Percentiles rank a stretch among this genome's conserved stretches.
Conservation (phyloP, 208 protist species). For the Trypanosoma melophagium region DNA sequence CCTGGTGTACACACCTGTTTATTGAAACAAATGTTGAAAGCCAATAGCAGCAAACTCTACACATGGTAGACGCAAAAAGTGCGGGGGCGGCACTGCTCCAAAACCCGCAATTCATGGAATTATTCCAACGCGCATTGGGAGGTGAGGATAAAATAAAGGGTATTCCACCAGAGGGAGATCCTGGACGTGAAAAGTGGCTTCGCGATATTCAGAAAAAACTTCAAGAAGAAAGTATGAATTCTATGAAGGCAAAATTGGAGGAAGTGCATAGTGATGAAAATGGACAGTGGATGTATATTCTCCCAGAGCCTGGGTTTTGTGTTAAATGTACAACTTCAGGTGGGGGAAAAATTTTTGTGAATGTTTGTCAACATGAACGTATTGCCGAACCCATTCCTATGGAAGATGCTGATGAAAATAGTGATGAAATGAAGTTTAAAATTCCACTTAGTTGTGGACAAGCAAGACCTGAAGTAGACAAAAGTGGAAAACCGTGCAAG, state of each 20-base stretch:
- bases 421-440: slow-evolving; percentile 74
- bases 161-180: slow-evolving; percentile 79
- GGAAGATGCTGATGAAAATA: slow-evolving; percentile 23
- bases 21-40: background rate
- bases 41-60: no score
- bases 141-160: slow-evolving; percentile 43
- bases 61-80: slow-evolving; percentile 25
- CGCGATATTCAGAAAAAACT: slow-evolving; percentile 67
- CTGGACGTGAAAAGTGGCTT: slow-evolving; percentile 71
- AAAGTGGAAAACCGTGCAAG: slow-evolving; percentile 80
- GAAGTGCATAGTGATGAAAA: slow-evolving; percentile 85
- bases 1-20: background rate
- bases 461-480: slow-evolving; percentile 79
- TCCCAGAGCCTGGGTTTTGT: slow-evolving; percentile 82
- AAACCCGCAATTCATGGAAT: slow-evolving; percentile 78
- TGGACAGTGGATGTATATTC: slow-evolving; percentile 87
- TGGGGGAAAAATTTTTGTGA: slow-evolving; percentile 87
- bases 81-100: slow-evolving; percentile 63
- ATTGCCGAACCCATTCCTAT: slow-evolving; percentile 89
- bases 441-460: slow-evolving; percentile 89
- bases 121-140: slow-evolving; percentile 70
- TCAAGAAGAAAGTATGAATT: slow-evolving; percentile 53
- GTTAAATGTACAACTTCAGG: slow-evolving; percentile 73
- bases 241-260: slow-evolving; percentile 69
- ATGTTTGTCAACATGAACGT: slow-evolving; percentile 82